Base-by-base conservation (phyloP, 768 basidiomycete species). In the Amanita phalloides region DNA sequence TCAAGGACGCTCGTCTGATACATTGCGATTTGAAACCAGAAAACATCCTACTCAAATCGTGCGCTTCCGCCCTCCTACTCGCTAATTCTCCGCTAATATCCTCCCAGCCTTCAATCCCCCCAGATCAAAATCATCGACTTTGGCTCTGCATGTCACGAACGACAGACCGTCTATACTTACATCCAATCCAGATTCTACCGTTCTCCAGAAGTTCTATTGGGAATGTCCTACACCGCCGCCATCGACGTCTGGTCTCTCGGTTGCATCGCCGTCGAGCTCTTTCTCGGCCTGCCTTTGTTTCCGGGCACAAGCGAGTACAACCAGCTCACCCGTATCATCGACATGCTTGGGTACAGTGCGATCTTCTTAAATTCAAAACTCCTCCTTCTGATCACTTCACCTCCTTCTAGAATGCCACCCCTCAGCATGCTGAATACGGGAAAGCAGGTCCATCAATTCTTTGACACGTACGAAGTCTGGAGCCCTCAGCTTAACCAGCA, bases 161-260 rank as follows among this genome's bases (percentile, higher is more conserved):
- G 90, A 60, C 94, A 97, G 68, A 99, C 95, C n/a, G 93, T 98
- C 39, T 99, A 99, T 66, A 99, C 96, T 3, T 99, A 99, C 70
- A 98, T 99, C 64, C 96, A 99, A 64, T 97, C 94, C 7, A 80
- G 96, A 46, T 99, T 99, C 72, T 99, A 99, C 66, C 88, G 96
- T 41, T 95, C 91, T 2, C 96, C 96, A 10, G 96, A 99, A 70
- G 96, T 99, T 14, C 76, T 99, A 26, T 75, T 99, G 23, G 93
- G 93, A 11, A 83, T 97, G 65, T 84, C 93, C 10, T 98, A 99
- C 66, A 94, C 86, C 21, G 83, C 92, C 9, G 75, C 90, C 9
- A 98, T 99, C 68, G 96, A 99, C 66, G 97, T 99, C 93, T 99
- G 96, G 96, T 94, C 90, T 14, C 70, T 99, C 54, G 96, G 96